phyloP scores from a whole-genome alignment of 805 yeast genomes.

The Nakazawaea ernobii region DNA sequence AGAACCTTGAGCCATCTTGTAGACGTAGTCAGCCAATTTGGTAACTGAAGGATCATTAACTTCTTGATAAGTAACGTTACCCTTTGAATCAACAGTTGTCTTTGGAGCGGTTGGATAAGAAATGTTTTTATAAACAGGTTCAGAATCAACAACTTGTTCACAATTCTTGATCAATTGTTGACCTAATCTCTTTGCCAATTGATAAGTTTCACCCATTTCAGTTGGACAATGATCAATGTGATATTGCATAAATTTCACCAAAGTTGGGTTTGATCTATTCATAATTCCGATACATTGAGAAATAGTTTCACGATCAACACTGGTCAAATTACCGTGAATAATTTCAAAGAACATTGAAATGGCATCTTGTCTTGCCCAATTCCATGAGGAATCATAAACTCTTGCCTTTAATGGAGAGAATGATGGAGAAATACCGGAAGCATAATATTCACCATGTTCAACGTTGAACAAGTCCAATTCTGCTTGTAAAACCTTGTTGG shows the following conservation, averaged over 20 bases:
- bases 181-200: slow-evolving; percentile 84
- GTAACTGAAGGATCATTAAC: slow-evolving; percentile 85
- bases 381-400: slow-evolving; percentile 97
- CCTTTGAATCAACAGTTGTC: slow-evolving; percentile 82
- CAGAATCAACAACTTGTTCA: slow-evolving; percentile 66
- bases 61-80: slow-evolving; percentile 81
- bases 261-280: slow-evolving; percentile 93
- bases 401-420: slow-evolving; percentile 93
- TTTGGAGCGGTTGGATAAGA: slow-evolving; percentile 93
- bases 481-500: slow-evolving; percentile 73
- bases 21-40: slow-evolving; percentile 91
- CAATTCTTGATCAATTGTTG: slow-evolving; percentile 94
- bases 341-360: slow-evolving; percentile 91
- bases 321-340: slow-evolving; percentile 86
- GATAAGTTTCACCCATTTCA: slow-evolving; percentile 87
- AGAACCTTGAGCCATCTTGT: slow-evolving; percentile 95
- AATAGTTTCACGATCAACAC: slow-evolving; percentile 93
- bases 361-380: slow-evolving; percentile 99
- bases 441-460: slow-evolving; percentile 90
- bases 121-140: slow-evolving; percentile 95
- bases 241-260: slow-evolving; percentile 96
- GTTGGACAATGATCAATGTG: slow-evolving; percentile 79
- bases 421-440: slow-evolving; percentile 84
- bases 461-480: slow-evolving; percentile 90
- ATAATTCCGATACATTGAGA: slow-evolving; percentile 94